Percentiles rank a stretch among this genome's conserved stretches.
Conservation (phyloP, 2,329 filamentous ascomycete species). For the Tothia fuscella region DNA sequence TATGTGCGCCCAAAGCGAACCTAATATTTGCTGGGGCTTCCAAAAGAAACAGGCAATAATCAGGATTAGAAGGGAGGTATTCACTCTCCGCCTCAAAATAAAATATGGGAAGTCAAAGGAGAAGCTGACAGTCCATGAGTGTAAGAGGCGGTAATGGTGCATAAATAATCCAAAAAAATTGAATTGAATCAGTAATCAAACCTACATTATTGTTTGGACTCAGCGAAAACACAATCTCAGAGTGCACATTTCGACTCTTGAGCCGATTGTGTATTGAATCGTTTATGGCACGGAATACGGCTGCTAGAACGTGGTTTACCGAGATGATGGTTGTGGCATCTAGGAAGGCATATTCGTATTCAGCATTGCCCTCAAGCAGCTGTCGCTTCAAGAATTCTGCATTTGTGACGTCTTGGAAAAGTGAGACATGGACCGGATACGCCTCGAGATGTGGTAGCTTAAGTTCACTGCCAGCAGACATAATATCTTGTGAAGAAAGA, state of each 20-base stretch:
- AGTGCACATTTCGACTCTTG: constrained; percentile 77
- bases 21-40: neutral
- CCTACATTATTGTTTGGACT: constrained; percentile 72
- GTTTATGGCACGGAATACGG: constrained; percentile 65
- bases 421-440: constrained; percentile 57
- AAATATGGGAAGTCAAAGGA: constrained; percentile 9
- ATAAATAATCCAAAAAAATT: neutral
- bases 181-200: constrained; percentile 10
- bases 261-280: constrained; percentile 48
- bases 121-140: constrained; percentile 5
- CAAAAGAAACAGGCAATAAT: constrained; percentile 5
- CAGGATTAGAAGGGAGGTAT: constrained; percentile 10
- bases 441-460: constrained; percentile 63
- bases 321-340: constrained; percentile 74
- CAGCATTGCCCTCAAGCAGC: constrained; percentile 69
- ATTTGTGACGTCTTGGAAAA: constrained; percentile 70
- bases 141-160: constrained; percentile 1
- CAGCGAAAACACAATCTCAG: constrained; percentile 71
- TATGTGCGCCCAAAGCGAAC: constrained; percentile 11
- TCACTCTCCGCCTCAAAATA: constrained; percentile 8
- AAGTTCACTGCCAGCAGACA: constrained; percentile 25
- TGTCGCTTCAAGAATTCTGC: constrained; percentile 67
- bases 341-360: constrained; percentile 88
- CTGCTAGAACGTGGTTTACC: constrained; percentile 59
- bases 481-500: neutral